Evolutionary conservation across 345 rosid species (phyloP).

Genomic region (Cardamine chenopodiifolia): DNA sequence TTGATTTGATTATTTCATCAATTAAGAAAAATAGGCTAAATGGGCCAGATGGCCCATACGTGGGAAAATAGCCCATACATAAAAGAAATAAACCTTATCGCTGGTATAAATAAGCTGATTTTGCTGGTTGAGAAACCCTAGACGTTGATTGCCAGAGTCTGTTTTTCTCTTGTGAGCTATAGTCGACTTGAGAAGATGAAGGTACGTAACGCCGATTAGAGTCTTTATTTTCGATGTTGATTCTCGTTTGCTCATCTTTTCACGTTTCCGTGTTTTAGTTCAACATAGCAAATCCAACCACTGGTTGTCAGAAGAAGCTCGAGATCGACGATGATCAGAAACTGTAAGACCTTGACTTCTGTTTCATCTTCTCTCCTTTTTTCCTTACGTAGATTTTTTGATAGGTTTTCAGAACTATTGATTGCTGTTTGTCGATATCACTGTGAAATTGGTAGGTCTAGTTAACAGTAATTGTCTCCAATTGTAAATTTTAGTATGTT

Average conservation of each 20-base stretch:
- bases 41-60: neutral
- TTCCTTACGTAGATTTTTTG: neutral
- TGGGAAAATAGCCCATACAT: neutral
- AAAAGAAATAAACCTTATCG: neutral
- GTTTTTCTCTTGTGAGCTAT: neutral
- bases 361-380: neutral
- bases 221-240: neutral
- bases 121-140: slow-evolving; percentile 14
- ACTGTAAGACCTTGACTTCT: slow-evolving; percentile 37
- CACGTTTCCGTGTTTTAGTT: slow-evolving; percentile 36
- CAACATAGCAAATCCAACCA: slow-evolving; percentile 56
- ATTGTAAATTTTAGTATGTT: neutral
- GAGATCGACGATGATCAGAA: slow-evolving; percentile 59
- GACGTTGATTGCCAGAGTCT: slow-evolving; percentile 11
- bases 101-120: neutral
- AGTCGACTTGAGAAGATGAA: slow-evolving; percentile 34
- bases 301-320: slow-evolving; percentile 63
- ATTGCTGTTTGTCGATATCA: neutral
- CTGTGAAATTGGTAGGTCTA: neutral
- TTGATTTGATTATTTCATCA: neutral
- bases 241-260: slow-evolving; percentile 13
- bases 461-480: neutral
- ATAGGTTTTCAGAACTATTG: neutral
- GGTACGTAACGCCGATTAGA: neutral
- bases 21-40: neutral